Base-by-base conservation (phyloP, 1,284 basidiomycete genomes). In the Ganoderma sinense region DNA sequence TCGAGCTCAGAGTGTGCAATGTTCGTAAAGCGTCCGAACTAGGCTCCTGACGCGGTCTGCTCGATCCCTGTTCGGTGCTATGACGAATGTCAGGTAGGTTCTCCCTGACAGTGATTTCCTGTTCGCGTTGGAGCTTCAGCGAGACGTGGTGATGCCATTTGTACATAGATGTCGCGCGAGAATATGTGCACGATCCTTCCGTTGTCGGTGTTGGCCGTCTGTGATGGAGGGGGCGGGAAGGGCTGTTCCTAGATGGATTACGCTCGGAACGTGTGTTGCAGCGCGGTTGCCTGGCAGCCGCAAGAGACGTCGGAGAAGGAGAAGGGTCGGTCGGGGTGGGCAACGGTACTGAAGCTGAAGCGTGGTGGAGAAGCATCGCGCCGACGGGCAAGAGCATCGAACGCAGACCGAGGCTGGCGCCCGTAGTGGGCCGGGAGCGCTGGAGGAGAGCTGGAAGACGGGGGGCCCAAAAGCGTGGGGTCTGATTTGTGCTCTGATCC, bases 401-500 rank as follows among this genome's bases (percentile, higher is more conserved):
- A 65, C 14, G 23, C n/a, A n/a, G n/a, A n/a, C n/a, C n/a, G 16
- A 59, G 39, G 51, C 58, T 20, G 53, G 62, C 45, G 60, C 63
- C 59, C 29, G 36, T 11, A n/a, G n/a, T n/a, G n/a, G n/a, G n/a
- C n/a, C n/a, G n/a, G n/a, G n/a, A n/a, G n/a, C n/a, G n/a, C n/a
- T 10, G 55, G 23, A 55, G 64, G 66, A 62, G 69, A 67, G 67
- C 67, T 70, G 64, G 55, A 68, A 66, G 64, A 58, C 39, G 65
- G 31, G 33, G 36, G 53, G 60, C 62, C 61, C 70, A 62, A 60
- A 70, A 59, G 64, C 56, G 70, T 62, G 51, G 61, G 69, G 69
- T 69, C 65, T 71, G 73, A 71, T 74, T 71, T 69, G 68, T 69
- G 56, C 72, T 71, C 69, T 75, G 75, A 73, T 31, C 48, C 39